Base-by-base conservation (phyloP, 2,329 filamentous ascomycete species). In the Coniosporium tulheliwenetii region DNA sequence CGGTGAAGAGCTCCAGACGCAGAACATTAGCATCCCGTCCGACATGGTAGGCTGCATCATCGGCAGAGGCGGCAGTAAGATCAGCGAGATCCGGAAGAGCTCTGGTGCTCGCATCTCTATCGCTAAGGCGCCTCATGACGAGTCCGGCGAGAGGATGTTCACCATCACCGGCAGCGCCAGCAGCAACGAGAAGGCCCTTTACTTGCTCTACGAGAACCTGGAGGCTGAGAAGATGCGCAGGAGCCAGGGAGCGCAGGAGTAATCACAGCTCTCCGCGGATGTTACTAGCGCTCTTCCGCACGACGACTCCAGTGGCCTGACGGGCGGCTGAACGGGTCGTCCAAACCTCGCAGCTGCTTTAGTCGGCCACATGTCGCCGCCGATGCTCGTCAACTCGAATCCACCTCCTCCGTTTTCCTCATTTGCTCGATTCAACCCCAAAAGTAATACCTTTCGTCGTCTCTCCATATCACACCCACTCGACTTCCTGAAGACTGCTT, bases 21-120 rank as follows among this genome's bases (percentile, higher is more conserved):
- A 98, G 59, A 98, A 98, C 67, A 98, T 98, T 65, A 95, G 86
- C 70, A 98, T 98, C 55, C 91, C 91, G 19, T 87, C 91, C 38
- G 91, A 98, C 68, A 98, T 98, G 91, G 91, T 98, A 61, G 91
- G 91, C 51, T 98, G 91, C 67, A 98, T 98, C 66, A 98, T 98
- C 59, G 91, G 91, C 50, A 82, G 87, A 48, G 85, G 74, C 41
- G 91, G 91, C 48, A 87, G 76, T 70, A 98, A 98, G 75, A 98
- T 98, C 58, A 95, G 85, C 61, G 91, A 98, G 67, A 98, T 98
- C 54, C 83, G 91, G 62, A 93, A 94, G 71, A 87, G 81, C 46
- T 98, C 91, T 41, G 87, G 87, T 45, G 91, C 91, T 46, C 83
- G 89, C 55, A 98, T 98, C 65, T 95, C 87, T 37, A 96, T 96